phyloP scores from a whole-genome alignment of 1,284 basidiomycete genomes.

The Thelephora terrestris region DNA sequence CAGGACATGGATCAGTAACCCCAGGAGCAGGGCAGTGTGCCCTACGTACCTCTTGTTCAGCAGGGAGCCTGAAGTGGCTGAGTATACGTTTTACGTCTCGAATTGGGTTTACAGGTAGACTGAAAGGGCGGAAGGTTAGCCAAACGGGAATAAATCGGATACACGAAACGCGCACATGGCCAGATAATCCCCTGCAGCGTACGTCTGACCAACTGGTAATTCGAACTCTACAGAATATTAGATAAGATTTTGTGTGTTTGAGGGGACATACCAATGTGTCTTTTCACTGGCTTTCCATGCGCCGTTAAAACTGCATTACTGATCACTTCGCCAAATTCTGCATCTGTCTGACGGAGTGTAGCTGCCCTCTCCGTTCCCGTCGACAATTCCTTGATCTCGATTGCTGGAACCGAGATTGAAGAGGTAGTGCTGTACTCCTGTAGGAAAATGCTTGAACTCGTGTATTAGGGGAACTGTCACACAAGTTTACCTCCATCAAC shows the following conservation, averaged over 20 bases:
- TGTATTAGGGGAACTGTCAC: not conserved
- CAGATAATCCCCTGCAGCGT: constrained; percentile 39
- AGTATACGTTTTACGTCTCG: constrained; percentile 31
- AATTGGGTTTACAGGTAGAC: constrained; percentile 31
- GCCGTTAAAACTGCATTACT: constrained; percentile 32
- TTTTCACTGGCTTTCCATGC: constrained; percentile 29
- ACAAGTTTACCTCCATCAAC: constrained; percentile 22
- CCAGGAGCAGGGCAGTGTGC: not conserved
- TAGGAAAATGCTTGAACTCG: not conserved
- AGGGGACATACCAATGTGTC: constrained; percentile 28
- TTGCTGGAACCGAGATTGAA: constrained; percentile 1
- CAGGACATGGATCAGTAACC: not conserved
- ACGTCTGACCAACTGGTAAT: constrained; percentile 32
- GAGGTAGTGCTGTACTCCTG: constrained; percentile 24
- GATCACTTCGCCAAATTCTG: constrained; percentile 29
- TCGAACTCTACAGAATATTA: constrained; percentile 25
- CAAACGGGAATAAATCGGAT: not conserved
- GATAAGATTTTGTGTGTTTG: not conserved
- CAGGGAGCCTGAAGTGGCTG: constrained; percentile 27
- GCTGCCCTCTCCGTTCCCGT: constrained; percentile 26
- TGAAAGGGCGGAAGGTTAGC: constrained; percentile 7
- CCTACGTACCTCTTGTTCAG: constrained; percentile 30
- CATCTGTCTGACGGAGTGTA: constrained; percentile 29
- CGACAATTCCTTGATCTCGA: constrained; percentile 25
- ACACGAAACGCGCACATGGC: constrained; percentile 26